Evolutionary conservation across 257 asterid species (phyloP), one percentile per base, ranked within the genome.

Genomic region (Forsythia viridissima): DNA sequence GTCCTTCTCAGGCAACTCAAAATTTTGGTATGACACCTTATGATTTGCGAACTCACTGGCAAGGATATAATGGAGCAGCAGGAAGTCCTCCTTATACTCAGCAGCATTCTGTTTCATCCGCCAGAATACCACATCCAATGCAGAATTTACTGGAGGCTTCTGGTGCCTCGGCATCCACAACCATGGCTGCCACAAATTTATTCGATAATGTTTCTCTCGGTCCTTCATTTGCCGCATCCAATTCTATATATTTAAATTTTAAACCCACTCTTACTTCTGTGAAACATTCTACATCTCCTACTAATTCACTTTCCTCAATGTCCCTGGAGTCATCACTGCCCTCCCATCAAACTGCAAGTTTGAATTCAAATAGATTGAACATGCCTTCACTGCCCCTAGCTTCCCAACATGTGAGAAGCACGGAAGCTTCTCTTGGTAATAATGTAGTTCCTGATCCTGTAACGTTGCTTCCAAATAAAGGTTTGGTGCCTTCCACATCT

Each of bases 21-120:
- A 79, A 36, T 18, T 61, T 74, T 78, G 77, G 85, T 79, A 74
- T 51, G 16, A 66, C 92, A 76, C 84, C 92, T 83, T 75, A 81
- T 77, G 81, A 78, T 63, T 71, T 77, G 80, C 84, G 85, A 71
- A 70, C 86, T 75, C 86, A 84, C 61, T 76, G 85, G 90, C 87
- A 76, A 71, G 89, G 85, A 76, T 81, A 83, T 70, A 68, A 73
- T 85, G 87, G 78, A 80, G 74, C 81, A 2, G 75, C 88, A 63
- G 85, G 83, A 52, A 80, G 81, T 76, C 57, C 55, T 80, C 34
- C 71, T 74, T 80, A 42, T 77, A 80, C 86, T 80, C 86, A 84
- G 13, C 89, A 82, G 37, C 80, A 73, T 20, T 76, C 89, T 68
- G 52, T 81, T 71, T 77, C 81, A 75, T 70, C 89, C 73, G 74